These are phyloP conservation scores for Xylaria bambusicola DNA, from an alignment of 495 filamentous ascomycete genomes.

Conservation along the genomic window DNA sequence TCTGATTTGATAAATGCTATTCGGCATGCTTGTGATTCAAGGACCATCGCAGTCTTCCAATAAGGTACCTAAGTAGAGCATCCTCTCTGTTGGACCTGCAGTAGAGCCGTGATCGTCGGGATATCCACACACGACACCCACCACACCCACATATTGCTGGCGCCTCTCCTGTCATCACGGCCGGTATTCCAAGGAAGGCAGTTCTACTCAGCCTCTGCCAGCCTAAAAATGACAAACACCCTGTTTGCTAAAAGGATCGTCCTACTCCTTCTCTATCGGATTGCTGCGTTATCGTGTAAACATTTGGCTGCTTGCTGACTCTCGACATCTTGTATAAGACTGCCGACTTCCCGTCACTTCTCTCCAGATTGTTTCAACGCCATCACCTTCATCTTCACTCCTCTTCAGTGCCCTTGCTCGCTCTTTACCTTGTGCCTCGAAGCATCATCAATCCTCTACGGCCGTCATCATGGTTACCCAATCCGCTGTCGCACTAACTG, in stretches of 20 bases:
- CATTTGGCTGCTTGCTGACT: not conserved
- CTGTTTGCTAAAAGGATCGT: not conserved
- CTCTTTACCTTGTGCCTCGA: conserved; percentile 4
- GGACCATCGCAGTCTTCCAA: not conserved
- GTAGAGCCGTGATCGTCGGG: conserved; percentile 11
- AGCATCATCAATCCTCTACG: conserved; percentile 15
- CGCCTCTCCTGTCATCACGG: conserved; percentile 3
- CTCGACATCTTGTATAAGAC: conserved; percentile 13
- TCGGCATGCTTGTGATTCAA: conserved; percentile 3
- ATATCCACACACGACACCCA: conserved; percentile 7
- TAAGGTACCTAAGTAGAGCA: too few species aligned
- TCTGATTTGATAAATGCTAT: not conserved
- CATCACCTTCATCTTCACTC: conserved; percentile 6
- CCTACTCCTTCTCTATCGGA: conserved; percentile 12
- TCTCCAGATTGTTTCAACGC: not conserved
- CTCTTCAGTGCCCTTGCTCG: conserved; percentile 4
- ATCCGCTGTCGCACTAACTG: conserved; percentile 25
- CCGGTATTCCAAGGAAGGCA: conserved; percentile 12
- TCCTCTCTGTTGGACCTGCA: conserved; percentile 8
- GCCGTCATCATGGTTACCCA: conserved; percentile 11
- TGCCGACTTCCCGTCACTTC: conserved; percentile 19
- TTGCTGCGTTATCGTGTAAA: not conserved
- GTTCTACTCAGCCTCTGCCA: conserved; percentile 7
- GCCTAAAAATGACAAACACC: conserved; percentile 2
- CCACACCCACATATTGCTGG: not conserved